A percentile compares a stretch with the other conserved stretches of the same genome.
phyloP scores from a whole-genome alignment of 2,329 filamentous ascomycete species.

The Penicillium sp. region DNA sequence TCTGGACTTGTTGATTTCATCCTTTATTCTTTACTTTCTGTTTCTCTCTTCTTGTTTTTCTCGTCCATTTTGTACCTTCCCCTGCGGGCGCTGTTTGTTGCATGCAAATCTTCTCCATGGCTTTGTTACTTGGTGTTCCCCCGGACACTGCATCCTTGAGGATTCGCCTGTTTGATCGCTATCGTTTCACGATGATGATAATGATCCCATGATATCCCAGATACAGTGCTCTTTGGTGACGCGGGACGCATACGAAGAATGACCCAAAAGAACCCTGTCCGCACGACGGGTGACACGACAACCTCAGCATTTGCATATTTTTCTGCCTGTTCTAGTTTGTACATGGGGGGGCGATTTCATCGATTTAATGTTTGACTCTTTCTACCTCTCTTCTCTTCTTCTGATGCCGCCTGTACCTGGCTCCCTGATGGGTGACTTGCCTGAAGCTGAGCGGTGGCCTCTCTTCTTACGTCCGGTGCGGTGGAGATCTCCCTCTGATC shows the following conservation, averaged over 20 bases:
- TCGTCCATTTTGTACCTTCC: conserved; percentile 20
- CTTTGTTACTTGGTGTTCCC: conserved; percentile 22
- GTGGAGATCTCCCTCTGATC: neutral
- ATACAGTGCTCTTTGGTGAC: conserved; percentile 23
- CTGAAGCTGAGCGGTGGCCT: neutral
- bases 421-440: conserved; percentile 1
- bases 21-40: neutral
- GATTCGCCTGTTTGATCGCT: conserved; percentile 31
- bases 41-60: conserved; percentile 18
- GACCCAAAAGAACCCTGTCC: conserved; percentile 36
- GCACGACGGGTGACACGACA: conserved; percentile 37
- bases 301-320: conserved; percentile 41
- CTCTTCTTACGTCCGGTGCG: neutral
- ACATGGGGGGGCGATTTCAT: conserved; percentile 35
- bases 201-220: neutral
- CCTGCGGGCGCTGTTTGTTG: conserved; percentile 27
- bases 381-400: conserved; percentile 13
- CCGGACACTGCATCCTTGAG: conserved; percentile 17
- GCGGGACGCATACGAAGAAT: conserved; percentile 40
- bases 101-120: conserved; percentile 29
- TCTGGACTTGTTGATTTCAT: conserved; percentile 12
- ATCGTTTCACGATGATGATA: conserved; percentile 1
- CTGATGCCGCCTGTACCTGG: neutral
- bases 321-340: conserved; percentile 33
- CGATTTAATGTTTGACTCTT: conserved; percentile 29